Percentiles rank a stretch among this genome's conserved stretches.
Evolutionary conservation across 257 asterid genomes (phyloP).

Genomic region (Lycium ferocissimum): DNA sequence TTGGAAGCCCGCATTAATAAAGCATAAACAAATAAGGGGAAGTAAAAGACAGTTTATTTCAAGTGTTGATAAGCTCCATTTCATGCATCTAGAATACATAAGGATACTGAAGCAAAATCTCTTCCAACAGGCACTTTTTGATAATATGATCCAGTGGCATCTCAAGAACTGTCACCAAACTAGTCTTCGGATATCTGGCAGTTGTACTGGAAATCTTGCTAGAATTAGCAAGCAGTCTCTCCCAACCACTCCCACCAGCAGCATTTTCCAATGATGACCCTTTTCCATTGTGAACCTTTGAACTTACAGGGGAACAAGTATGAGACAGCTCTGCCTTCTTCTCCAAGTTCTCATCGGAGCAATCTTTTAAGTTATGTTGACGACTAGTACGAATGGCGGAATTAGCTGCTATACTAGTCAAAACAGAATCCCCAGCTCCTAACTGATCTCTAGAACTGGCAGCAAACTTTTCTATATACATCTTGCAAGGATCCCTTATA

Average conservation of each 20-base stretch:
- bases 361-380: conserved; percentile 35
- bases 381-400: conserved; percentile 41
- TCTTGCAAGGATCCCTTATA: conserved; percentile 65
- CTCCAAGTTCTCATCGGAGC: conserved; percentile 35
- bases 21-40: conserved; percentile 10
- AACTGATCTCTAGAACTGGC: conserved; percentile 39
- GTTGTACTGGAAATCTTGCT: conserved; percentile 44
- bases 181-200: conserved; percentile 44
- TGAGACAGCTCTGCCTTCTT: conserved; percentile 38
- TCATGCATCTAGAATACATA: conserved; percentile 26
- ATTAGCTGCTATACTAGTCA: conserved; percentile 45
- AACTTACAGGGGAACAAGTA: conserved; percentile 46
- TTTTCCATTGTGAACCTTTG: conserved; percentile 35
- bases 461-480: conserved; percentile 49
- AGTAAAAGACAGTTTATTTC: background rate
- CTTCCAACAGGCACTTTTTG: conserved; percentile 78
- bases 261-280: conserved; percentile 40
- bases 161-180: conserved; percentile 64
- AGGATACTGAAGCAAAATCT: conserved; percentile 98
- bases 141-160: conserved; percentile 91
- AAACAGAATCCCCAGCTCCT: conserved; percentile 48
- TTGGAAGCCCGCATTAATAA: background rate
- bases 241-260: conserved; percentile 87
- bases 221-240: conserved; percentile 73
- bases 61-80: background rate